Evolutionary conservation across 2,329 filamentous ascomycete genomes (phyloP).

Genomic region (Xylaria arbuscula): DNA sequence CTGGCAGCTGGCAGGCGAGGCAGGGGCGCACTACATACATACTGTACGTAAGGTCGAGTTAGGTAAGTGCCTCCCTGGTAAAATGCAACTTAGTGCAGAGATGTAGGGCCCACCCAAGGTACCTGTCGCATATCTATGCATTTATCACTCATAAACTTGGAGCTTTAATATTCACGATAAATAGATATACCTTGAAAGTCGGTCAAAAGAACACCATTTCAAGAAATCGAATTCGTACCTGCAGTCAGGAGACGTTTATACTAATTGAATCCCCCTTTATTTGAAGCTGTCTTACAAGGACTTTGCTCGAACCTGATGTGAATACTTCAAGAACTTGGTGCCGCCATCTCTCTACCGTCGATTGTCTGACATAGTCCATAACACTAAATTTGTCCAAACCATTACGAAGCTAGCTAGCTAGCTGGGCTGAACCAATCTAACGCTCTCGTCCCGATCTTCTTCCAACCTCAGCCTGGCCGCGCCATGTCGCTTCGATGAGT

Average conservation of each 20-base stretch:
- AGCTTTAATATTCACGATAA: background rate
- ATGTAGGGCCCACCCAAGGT: background rate
- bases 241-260: background rate
- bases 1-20: no score
- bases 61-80: background rate
- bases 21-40: no score
- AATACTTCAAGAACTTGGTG: background rate
- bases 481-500: slow-evolving; percentile 46
- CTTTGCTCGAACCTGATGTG: background rate
- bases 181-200: no score
- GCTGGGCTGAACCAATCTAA: slow-evolving; percentile 9
- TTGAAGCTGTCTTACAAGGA: slow-evolving; percentile 12
- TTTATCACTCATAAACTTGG: background rate
- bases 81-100: no score
- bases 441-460: slow-evolving; percentile 5
- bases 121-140: background rate
- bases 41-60: no score
- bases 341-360: background rate
- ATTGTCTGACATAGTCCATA: slow-evolving; percentile 4
- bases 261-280: slow-evolving; percentile 1
- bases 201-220: slow-evolving; percentile 19
- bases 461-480: slow-evolving; percentile 34
- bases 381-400: slow-evolving; percentile 10
- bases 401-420: slow-evolving; percentile 7
- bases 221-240: no score